Base-by-base conservation (phyloP, 176 grass and related monocot species). In the Juncus effusus region DNA sequence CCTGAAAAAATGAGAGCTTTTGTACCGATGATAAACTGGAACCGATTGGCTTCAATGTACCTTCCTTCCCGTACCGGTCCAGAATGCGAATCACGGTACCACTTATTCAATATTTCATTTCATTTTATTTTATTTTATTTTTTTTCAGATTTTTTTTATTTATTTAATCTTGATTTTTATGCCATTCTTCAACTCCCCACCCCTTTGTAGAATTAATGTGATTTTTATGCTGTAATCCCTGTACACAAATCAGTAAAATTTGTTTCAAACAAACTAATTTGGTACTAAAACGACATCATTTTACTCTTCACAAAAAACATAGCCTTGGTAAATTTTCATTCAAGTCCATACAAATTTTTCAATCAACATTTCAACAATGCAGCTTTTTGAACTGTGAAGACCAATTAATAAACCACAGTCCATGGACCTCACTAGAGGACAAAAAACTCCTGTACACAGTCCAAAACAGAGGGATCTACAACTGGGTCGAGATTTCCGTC, bases 371-470 rank as follows among this genome's bases (percentile, higher is more conserved):
- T n/a, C n/a, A n/a, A n/a, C n/a, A n/a, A n/a, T n/a, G n/a, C n/a
- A n/a, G n/a, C n/a, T 96, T 84, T 84, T 61, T 96, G 56, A 96
- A 96, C 60, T 88, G 78, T 82, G 93, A 88, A 36, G 88, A 96
- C 79, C 82, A 84, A 58, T 67, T 80, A 78, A 86, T 96, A 76
- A 96, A 86, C 67, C 77, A 84, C 45, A 76, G 77, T 60, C 62
- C 77, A 60, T 96, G 93, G 93, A 89, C 88, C 65, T 65, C 73
- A 55, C 45, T 47, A 39, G 93, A 96, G 73, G 93, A 96, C 64
- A 96, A 74, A 79, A 89, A 57, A 71, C 93, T 96, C 85, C 14
- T 96, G 79, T 62, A 81, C 19, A 89, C 80, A 74, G 55, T 96
- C 44, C 93, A 96, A 77, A 81, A 89, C 44, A 81, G 77, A 54